Percentiles rank a stretch among this genome's conserved stretches.
Conservation (phyloP, 1,139 yeast genomes). For the Groenewaldozyma sp. region DNA sequence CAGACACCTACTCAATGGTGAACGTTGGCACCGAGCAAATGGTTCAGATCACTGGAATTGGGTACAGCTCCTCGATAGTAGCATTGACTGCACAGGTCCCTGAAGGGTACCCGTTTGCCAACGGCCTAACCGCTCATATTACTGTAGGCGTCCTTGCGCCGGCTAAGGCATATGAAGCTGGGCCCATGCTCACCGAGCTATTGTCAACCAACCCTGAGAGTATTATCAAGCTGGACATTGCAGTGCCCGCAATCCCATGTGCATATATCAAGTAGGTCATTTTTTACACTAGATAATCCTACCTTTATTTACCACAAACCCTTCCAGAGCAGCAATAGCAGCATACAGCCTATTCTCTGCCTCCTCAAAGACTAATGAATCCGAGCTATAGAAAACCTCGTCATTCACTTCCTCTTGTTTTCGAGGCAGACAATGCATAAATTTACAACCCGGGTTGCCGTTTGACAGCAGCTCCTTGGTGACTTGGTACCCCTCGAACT, state of each 20-base stretch:
- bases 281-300: conserved; percentile 27
- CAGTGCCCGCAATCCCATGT: conserved; percentile 11
- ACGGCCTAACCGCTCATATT: conserved; percentile 49
- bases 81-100: not conserved
- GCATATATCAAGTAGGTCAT: conserved; percentile 8
- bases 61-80: not conserved
- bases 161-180: conserved; percentile 45
- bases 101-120: not conserved
- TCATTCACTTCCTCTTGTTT: conserved; percentile 90
- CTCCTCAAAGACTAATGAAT: conserved; percentile 83
- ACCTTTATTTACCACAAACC: conserved; percentile 79
- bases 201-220: conserved; percentile 11
- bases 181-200: conserved; percentile 29
- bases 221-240: conserved; percentile 16
- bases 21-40: not conserved
- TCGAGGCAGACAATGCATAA: conserved; percentile 97
- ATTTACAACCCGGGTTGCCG: conserved; percentile 60
- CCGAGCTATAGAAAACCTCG: conserved; percentile 77
- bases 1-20: not conserved
- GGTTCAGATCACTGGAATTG: not conserved
- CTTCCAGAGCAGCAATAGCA: conserved; percentile 89
- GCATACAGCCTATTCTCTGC: conserved; percentile 96
- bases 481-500: conserved; percentile 81
- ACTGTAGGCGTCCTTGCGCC: conserved; percentile 58
- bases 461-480: conserved; percentile 50